Evolutionary conservation across 306 rosid genomes (phyloP).

Genomic region (Quercus gilva): DNA sequence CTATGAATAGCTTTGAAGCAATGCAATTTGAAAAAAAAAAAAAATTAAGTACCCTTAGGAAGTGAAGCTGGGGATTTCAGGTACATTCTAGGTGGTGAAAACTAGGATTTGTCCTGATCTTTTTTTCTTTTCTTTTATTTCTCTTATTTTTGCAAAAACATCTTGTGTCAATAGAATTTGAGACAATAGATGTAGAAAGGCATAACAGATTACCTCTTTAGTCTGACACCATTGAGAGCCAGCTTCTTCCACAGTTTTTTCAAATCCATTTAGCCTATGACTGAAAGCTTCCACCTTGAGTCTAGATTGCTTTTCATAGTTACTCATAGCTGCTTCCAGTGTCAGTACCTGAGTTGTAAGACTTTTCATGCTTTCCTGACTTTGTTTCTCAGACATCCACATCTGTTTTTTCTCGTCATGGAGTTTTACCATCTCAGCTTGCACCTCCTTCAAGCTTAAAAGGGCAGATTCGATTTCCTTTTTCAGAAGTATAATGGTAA

Average conservation of each 20-base stretch:
- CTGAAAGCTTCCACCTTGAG: constrained; percentile 53
- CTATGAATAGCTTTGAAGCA: too few species aligned
- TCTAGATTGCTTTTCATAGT: constrained; percentile 59
- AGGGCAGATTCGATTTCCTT: constrained; percentile 83
- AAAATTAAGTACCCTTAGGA: too few species aligned
- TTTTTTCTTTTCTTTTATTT: too few species aligned
- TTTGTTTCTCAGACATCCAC: constrained; percentile 50
- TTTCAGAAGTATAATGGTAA: constrained; percentile 65
- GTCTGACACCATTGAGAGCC: constrained; percentile 48
- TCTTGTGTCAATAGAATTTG: background rate
- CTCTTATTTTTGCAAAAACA: too few species aligned
- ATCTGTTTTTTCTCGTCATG: constrained; percentile 60
- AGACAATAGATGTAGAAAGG: background rate
- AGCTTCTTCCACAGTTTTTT: constrained; percentile 55
- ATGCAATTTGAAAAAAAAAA: too few species aligned
- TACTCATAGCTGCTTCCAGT: constrained; percentile 48
- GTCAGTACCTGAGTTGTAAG: constrained; percentile 47
- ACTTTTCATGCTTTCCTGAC: constrained; percentile 47
- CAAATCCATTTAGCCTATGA: constrained; percentile 42
- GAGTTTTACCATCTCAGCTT: constrained; percentile 75
- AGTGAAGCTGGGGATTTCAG: too few species aligned
- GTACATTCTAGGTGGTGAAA: too few species aligned
- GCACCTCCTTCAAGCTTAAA: constrained; percentile 71
- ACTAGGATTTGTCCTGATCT: too few species aligned
- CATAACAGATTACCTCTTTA: constrained; percentile 50